These are phyloP conservation scores for Globisporangium lucens DNA, from an alignment of 352 stramenopile genomes.

Conservation along the genomic window DNA sequence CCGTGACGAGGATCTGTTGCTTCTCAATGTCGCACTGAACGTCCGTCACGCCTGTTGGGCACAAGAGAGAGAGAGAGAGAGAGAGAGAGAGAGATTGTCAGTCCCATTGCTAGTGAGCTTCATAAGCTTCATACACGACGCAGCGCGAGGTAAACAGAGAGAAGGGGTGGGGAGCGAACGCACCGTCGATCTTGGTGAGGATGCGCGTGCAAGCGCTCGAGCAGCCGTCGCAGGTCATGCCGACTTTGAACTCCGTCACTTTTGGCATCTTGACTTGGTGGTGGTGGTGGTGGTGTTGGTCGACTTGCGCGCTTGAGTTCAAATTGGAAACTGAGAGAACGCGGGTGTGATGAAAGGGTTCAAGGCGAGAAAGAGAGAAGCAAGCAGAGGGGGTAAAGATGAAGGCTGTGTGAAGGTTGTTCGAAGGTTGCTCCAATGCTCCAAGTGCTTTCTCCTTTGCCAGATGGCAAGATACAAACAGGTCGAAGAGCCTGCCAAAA, in stretches of 20 bases:
- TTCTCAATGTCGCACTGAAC: slow-evolving; percentile 88
- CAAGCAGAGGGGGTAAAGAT: not conserved
- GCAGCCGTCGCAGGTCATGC: slow-evolving; percentile 90
- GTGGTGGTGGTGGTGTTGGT: slow-evolving; percentile 5
- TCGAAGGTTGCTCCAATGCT: not conserved
- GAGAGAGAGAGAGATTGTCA: not conserved
- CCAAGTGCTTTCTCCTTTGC: not conserved
- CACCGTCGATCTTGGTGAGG: slow-evolving; percentile 86
- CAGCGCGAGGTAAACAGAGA: too few species aligned
- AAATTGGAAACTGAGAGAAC: slow-evolving; percentile 25
- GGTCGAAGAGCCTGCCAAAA: not conserved
- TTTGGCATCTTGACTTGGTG: slow-evolving; percentile 37
- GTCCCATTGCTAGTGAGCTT: not conserved
- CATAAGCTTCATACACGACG: too few species aligned
- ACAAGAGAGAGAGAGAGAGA: not conserved
- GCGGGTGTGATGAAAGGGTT: not conserved
- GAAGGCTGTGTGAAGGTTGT: not conserved
- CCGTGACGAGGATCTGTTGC: slow-evolving; percentile 82
- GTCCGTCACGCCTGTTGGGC: slow-evolving; percentile 58
- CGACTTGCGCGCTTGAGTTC: slow-evolving; percentile 15
- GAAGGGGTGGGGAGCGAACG: slow-evolving; percentile 8
- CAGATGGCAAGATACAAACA: not conserved
- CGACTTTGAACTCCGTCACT: slow-evolving; percentile 87
- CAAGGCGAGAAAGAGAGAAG: not conserved
- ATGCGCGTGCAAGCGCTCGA: slow-evolving; percentile 88